These are phyloP conservation scores for Phoenix roebelenii DNA, from an alignment of 176 grass and related monocot genomes.

Conservation along the genomic window DNA sequence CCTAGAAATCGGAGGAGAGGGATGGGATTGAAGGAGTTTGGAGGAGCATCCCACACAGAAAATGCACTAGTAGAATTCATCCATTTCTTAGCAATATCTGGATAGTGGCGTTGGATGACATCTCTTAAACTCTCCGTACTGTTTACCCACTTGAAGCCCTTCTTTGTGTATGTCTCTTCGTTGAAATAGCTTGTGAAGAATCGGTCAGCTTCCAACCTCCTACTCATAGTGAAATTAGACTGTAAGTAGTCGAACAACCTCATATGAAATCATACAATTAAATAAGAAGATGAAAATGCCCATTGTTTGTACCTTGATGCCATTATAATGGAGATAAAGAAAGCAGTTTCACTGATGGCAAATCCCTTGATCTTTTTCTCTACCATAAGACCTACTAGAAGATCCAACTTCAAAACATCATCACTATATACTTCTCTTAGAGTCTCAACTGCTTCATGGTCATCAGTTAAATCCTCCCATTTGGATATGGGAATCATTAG, in stretches of 20 bases:
- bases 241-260: too few species aligned
- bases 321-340: conserved; percentile 50
- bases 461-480: conserved; percentile 49
- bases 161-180: conserved; percentile 54
- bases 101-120: conserved; percentile 45
- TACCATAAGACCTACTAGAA: conserved; percentile 55
- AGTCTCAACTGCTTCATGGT: conserved; percentile 32
- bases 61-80: conserved; percentile 58
- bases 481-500: conserved; percentile 38
- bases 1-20: conserved; percentile 1
- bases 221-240: background rate
- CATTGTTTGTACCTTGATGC: conserved; percentile 31
- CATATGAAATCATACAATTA: too few species aligned
- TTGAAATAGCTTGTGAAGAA: conserved; percentile 57
- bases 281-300: too few species aligned
- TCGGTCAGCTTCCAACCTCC: conserved; percentile 53
- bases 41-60: conserved; percentile 26
- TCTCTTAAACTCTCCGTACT: conserved; percentile 45
- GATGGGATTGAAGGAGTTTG: conserved; percentile 12
- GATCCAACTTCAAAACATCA: conserved; percentile 52
- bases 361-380: conserved; percentile 63
- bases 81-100: conserved; percentile 32
- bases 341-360: conserved; percentile 62
- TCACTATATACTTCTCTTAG: conserved; percentile 43
- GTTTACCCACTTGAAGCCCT: conserved; percentile 40